Conservation (phyloP, 306 rosid genomes). For the Rubus idaeus region DNA sequence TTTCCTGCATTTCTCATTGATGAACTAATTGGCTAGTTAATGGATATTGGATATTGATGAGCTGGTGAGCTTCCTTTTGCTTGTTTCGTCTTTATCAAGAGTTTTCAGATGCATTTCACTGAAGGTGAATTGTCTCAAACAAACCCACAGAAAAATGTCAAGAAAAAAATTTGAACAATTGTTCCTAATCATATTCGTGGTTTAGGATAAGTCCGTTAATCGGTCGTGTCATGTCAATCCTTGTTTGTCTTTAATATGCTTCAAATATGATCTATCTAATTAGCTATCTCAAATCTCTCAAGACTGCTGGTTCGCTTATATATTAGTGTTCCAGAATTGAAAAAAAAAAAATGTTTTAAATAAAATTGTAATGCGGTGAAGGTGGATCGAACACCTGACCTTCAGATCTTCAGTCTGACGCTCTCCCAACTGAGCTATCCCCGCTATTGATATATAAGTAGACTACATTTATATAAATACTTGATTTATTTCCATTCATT, state of each 20-base stretch:
- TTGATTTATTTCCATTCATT: background rate
- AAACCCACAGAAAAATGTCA: too few species aligned
- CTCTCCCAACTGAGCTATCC: conserved; percentile 59
- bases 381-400: conserved; percentile 51
- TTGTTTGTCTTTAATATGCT: too few species aligned
- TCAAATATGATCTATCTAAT: too few species aligned
- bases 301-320: too few species aligned
- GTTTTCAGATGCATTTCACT: background rate
- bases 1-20: background rate
- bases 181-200: too few species aligned
- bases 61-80: background rate
- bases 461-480: background rate
- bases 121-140: background rate
- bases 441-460: background rate
- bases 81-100: background rate
- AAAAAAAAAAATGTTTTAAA: background rate
- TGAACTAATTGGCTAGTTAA: background rate
- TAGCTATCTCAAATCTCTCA: too few species aligned
- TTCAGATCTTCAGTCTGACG: conserved; percentile 41
- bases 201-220: too few species aligned
- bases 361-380: conserved; percentile 26
- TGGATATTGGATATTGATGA: background rate
- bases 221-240: too few species aligned
- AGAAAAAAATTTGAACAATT: too few species aligned
- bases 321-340: too few species aligned